Conservation (phyloP, 2,329 filamentous ascomycete genomes). For the Colletotrichum sp. region DNA sequence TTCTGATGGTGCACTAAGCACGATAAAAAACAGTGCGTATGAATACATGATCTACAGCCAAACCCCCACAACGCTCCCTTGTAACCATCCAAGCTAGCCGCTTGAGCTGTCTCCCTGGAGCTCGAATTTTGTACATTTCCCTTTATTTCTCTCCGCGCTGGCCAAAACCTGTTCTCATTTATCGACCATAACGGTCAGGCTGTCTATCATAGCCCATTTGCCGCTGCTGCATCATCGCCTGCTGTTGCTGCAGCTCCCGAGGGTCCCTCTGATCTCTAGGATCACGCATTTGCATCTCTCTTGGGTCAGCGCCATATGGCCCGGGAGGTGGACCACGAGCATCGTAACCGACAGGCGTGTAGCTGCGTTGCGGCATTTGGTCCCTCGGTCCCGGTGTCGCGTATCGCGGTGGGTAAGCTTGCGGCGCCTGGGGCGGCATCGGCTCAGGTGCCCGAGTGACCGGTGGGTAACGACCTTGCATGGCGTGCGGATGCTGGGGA, state of each 20-base stretch:
- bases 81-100: background rate
- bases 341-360: conserved; percentile 50
- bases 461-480: conserved; percentile 41
- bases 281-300: conserved; percentile 38
- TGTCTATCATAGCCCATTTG: conserved; percentile 46
- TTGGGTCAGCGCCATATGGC: conserved; percentile 35
- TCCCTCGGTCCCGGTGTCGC: conserved; percentile 47
- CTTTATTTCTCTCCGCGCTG: background rate
- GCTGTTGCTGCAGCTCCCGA: conserved; percentile 16
- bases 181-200: conserved; percentile 50
- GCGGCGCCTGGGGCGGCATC: conserved; percentile 41
- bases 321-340: conserved; percentile 41
- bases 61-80: background rate
- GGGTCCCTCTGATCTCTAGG: conserved; percentile 41
- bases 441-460: conserved; percentile 45
- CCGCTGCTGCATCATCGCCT: conserved; percentile 40
- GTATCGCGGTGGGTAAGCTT: conserved; percentile 45
- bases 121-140: background rate
- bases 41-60: background rate
- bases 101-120: background rate
- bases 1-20: background rate
- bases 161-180: conserved; percentile 8
- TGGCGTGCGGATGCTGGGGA: conserved; percentile 35
- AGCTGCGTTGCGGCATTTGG: conserved; percentile 47
- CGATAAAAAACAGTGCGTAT: background rate